These are phyloP conservation scores for Trichosporon ovoides DNA, from an alignment of 1,284 basidiomycete species.

Conservation along the genomic window DNA sequence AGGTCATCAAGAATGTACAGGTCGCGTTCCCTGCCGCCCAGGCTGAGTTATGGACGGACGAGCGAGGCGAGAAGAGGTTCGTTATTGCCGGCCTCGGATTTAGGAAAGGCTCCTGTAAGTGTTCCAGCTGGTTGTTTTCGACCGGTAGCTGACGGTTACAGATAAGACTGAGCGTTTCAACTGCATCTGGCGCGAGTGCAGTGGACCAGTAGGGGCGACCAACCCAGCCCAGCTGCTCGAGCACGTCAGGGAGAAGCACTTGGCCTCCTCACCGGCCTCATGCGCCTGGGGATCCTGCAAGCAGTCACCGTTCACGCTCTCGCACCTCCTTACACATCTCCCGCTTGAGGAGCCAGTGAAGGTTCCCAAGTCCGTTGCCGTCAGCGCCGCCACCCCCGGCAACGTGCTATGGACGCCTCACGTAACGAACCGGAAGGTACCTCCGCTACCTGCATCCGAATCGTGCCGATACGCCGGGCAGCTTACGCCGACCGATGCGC, in stretches of 20 bases:
- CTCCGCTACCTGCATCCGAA: slow-evolving; percentile 25
- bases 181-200: slow-evolving; percentile 39
- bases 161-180: slow-evolving; percentile 37
- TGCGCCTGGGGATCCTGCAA: slow-evolving; percentile 38
- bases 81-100: slow-evolving; percentile 47
- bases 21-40: slow-evolving; percentile 42
- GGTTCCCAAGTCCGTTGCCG: slow-evolving; percentile 20
- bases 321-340: slow-evolving; percentile 42
- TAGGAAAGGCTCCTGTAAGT: slow-evolving; percentile 34
- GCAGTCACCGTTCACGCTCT: slow-evolving; percentile 28
- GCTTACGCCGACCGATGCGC: slow-evolving; percentile 28
- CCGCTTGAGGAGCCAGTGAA: slow-evolving; percentile 18
- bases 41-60: slow-evolving; percentile 37
- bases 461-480: slow-evolving; percentile 25
- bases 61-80: slow-evolving; percentile 37
- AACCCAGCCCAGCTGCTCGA: slow-evolving; percentile 28
- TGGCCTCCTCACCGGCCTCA: slow-evolving; percentile 13
- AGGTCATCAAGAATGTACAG: slow-evolving; percentile 49
- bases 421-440: slow-evolving; percentile 27
- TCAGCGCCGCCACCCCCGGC: slow-evolving; percentile 14
- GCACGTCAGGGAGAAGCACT: slow-evolving; percentile 31
- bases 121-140: neutral
- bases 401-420: slow-evolving; percentile 11
- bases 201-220: slow-evolving; percentile 12
- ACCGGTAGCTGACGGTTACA: slow-evolving; percentile 14